Conservation (phyloP, 345 rosid species). For the Sisymbrium irio region DNA sequence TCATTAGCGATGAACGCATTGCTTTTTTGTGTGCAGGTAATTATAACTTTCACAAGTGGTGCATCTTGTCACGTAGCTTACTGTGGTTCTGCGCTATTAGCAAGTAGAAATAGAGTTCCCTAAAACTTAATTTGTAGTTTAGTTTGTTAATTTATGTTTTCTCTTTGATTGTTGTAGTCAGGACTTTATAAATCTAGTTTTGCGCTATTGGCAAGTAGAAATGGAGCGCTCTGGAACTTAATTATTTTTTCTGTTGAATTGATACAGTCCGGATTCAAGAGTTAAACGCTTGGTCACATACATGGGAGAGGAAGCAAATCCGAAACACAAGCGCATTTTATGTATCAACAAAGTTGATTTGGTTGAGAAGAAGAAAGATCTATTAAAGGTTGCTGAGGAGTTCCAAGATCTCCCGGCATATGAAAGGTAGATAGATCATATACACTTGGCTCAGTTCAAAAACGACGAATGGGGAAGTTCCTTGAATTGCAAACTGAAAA, state of each 20-base stretch:
- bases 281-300: constrained; percentile 64
- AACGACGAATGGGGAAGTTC: not conserved
- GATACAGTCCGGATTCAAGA: constrained; percentile 73
- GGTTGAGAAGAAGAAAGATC: constrained; percentile 74
- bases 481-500: not conserved
- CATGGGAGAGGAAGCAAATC: constrained; percentile 63
- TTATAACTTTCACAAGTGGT: too few relatives aligned
- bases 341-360: constrained; percentile 94
- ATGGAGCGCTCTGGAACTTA: not conserved
- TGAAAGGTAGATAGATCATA: constrained; percentile 52
- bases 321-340: constrained; percentile 70
- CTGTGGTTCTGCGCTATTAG: not conserved
- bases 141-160: constrained; percentile 1
- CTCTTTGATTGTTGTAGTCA: constrained; percentile 48
- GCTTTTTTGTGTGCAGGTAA: too few relatives aligned
- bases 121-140: not conserved
- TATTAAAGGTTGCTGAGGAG: constrained; percentile 67
- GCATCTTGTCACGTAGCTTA: too few relatives aligned
- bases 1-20: not conserved
- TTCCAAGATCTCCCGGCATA: constrained; percentile 78
- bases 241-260: constrained; percentile 4
- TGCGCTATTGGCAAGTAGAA: not conserved
- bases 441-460: not conserved
- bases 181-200: constrained; percentile 26
- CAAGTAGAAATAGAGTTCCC: not conserved